Evolutionary conservation across 2,329 filamentous ascomycete genomes (phyloP).

Genomic region (Sporothrix pallida): DNA sequence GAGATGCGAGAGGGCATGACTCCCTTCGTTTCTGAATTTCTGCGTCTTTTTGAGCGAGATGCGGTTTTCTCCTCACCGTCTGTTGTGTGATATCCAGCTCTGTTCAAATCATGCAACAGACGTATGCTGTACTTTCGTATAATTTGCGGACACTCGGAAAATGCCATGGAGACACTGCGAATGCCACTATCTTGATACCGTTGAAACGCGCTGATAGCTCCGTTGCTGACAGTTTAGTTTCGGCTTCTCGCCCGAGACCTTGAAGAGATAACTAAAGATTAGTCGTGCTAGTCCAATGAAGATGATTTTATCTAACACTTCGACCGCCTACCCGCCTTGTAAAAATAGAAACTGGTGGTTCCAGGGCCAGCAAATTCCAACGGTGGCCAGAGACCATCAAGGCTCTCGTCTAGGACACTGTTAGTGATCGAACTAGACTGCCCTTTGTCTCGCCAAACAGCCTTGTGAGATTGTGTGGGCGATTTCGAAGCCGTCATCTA

Average conservation of each 20-base stretch:
- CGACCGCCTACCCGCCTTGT: not conserved
- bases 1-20: not conserved
- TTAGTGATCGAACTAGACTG: not conserved
- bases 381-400: not conserved
- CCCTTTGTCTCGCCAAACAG: not conserved
- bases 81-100: not conserved
- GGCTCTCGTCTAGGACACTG: not conserved
- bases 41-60: conserved; percentile 23
- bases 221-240: not conserved
- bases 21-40: conserved; percentile 11
- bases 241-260: not conserved
- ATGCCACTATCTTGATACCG: not conserved
- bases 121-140: not conserved
- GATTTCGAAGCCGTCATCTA: not conserved
- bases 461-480: not conserved
- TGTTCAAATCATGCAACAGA: not conserved
- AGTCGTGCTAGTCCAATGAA: not conserved
- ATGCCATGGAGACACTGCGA: not conserved
- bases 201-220: not conserved
- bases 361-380: not conserved
- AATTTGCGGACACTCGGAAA: not conserved
- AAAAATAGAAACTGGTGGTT: not conserved
- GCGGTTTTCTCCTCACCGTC: not conserved
- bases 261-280: not conserved
- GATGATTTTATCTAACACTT: not conserved